phyloP scores from a whole-genome alignment of 192 early-diverging fungal genomes.

The Dissophora ornata region DNA sequence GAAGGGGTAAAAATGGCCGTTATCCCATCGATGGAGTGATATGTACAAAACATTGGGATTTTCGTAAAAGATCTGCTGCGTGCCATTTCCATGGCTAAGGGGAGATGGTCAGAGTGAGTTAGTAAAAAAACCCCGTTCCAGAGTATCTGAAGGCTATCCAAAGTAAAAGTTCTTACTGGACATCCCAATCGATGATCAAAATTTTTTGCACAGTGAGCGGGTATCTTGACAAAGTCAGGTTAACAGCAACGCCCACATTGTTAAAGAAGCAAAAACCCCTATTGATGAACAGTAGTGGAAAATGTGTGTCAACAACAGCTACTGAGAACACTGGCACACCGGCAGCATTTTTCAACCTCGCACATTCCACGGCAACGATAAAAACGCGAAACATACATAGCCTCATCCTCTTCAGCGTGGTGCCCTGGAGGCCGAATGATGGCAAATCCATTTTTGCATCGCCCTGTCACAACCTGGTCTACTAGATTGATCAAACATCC shows the following conservation, averaged over 20 bases:
- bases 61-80: slow-evolving; percentile 76
- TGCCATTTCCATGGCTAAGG: slow-evolving; percentile 76
- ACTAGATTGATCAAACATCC: slow-evolving; percentile 66
- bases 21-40: slow-evolving; percentile 80
- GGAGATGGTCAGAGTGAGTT: neutral
- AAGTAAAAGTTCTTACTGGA: slow-evolving; percentile 56
- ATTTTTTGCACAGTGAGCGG: slow-evolving; percentile 65
- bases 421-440: slow-evolving; percentile 83
- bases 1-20: slow-evolving; percentile 77
- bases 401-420: slow-evolving; percentile 78
- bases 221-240: slow-evolving; percentile 61
- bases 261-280: slow-evolving; percentile 84
- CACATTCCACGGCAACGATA: neutral
- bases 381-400: slow-evolving; percentile 36
- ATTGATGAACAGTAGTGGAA: neutral
- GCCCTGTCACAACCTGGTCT: slow-evolving; percentile 66
- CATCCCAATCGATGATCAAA: slow-evolving; percentile 82
- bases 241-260: slow-evolving; percentile 81
- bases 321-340: too few relatives aligned
- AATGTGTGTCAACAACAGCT: neutral
- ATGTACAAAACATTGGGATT: slow-evolving; percentile 80
- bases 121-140: neutral
- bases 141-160: too few relatives aligned
- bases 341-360: too few relatives aligned
- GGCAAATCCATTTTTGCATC: slow-evolving; percentile 75